phyloP scores from a whole-genome alignment of 2,329 filamentous ascomycete genomes.

The Trichoderma atroviride region DNA sequence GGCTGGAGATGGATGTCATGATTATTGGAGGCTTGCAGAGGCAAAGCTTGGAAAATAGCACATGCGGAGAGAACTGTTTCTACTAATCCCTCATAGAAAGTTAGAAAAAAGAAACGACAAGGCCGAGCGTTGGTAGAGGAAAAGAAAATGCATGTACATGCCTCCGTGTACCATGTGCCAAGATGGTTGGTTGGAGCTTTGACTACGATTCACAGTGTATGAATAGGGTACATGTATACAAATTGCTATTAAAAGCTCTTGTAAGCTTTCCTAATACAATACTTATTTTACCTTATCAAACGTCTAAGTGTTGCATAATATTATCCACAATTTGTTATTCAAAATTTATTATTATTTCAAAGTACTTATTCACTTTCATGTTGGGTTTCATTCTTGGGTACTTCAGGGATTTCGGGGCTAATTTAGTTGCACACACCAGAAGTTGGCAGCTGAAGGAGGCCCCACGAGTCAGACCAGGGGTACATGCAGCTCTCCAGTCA shows the following conservation, averaged over 20 bases:
- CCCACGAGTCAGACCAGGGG: neutral
- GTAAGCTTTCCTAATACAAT: neutral
- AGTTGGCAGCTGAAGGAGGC: neutral
- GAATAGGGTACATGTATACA: rapidly evolving
- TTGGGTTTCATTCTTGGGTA: no score
- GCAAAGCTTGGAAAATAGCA: neutral
- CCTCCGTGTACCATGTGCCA: neutral
- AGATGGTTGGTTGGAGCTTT: neutral
- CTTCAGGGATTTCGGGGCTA: neutral
- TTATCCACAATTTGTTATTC: neutral
- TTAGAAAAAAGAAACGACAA: neutral
- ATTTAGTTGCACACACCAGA: neutral
- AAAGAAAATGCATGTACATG: neutral
- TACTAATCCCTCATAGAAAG: neutral
- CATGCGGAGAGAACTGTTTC: neutral
- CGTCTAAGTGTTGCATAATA: rapidly evolving
- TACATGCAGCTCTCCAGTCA: neutral
- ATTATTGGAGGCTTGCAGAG: neutral
- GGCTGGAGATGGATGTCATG: neutral
- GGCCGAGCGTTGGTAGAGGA: neutral
- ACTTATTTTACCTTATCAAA: neutral
- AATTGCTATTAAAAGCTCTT: neutral
- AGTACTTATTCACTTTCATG: no score
- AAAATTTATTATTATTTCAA: no score
- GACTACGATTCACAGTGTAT: neutral